Base-by-base conservation (phyloP, 2,329 filamentous ascomycete genomes). In the Cytospora piceae region DNA sequence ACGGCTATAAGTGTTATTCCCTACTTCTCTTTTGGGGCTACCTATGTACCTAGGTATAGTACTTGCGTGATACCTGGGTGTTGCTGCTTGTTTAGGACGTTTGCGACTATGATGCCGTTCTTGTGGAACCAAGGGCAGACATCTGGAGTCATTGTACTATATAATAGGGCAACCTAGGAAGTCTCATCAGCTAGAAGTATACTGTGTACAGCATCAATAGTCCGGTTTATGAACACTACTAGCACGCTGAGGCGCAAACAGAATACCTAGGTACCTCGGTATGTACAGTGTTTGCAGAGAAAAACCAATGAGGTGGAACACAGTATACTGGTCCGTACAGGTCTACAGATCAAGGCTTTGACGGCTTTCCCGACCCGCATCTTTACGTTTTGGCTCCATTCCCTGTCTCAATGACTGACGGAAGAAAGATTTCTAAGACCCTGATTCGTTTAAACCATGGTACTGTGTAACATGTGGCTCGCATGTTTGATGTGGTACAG, bases 371-470 rank as follows among this genome's bases (percentile, higher is more conserved):
- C 34, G 60, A 29, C 60, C 60, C 60, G 60, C 60, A 51, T 34
- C 37, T 37, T 54, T 62, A 62, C 60, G 52, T 56, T 62, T 56
- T 62, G 60, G 53, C 46, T 32, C 29, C 60, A 27, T 34, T 17
- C 60, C 49, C 60, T 27, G 37, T 57, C 42, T 24, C 20, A 20
- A 37, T 63, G 53, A 31, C 31, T 51, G 52, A 22, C 29, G 22
- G 39, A 51, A 46, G 46, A 12, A 39, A 22, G 53, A 34, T 29
- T n/a, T 51, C 37, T 22, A 51, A 29, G 60, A 53, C 37, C 29
- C 29, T 63, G 61, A 63, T 63, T 63, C 61, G 61, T 57, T 39
- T 34, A 63, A 53, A 31, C 29, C 6, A 12, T 12, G n/a, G 53
- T 29, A 51, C 61, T 57, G 12, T n/a, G 42, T 55, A 57, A 27